Evolutionary conservation across 495 filamentous ascomycete genomes (phyloP).

Genomic region (Daldinia bambusicola): DNA sequence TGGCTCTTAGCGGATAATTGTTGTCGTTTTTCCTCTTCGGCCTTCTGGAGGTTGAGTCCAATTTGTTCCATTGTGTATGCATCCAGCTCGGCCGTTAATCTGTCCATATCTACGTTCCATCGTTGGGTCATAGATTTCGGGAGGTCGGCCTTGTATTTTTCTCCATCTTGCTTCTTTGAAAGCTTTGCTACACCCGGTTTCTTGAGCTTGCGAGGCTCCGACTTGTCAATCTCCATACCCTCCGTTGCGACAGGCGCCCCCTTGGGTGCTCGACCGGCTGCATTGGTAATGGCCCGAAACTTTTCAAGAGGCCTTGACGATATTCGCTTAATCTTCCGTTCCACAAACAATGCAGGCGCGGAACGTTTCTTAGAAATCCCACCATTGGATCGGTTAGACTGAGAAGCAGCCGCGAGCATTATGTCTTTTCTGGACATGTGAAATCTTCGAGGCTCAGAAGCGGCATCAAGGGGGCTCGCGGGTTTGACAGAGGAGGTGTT

Average conservation of each 20-base stretch:
- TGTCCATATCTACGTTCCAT: conserved; percentile 55
- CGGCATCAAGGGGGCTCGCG: conserved; percentile 8
- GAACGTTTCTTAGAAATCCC: conserved; percentile 52
- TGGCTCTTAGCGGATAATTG: conserved; percentile 21
- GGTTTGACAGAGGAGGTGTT: conserved; percentile 7
- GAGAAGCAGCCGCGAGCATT: conserved; percentile 42
- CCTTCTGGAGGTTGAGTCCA: conserved; percentile 52
- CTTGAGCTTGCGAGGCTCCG: conserved; percentile 43
- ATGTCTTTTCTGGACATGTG: conserved; percentile 58
- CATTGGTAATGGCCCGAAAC: conserved; percentile 31
- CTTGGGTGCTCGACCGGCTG: neutral
- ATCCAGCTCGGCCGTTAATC: conserved; percentile 61
- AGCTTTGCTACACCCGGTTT: conserved; percentile 46
- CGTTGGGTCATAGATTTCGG: conserved; percentile 55
- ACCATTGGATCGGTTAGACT: conserved; percentile 31
- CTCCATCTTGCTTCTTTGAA: conserved; percentile 23
- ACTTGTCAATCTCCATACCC: conserved; percentile 39
- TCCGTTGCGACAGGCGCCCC: conserved; percentile 10
- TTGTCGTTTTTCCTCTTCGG: conserved; percentile 47
- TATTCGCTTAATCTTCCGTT: conserved; percentile 54
- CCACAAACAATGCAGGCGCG: conserved; percentile 59
- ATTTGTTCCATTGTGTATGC: conserved; percentile 62
- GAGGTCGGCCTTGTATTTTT: conserved; percentile 49
- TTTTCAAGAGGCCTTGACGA: conserved; percentile 37
- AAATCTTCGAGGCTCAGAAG: conserved; percentile 54